A percentile compares a stretch with the other conserved stretches of the same genome.
Conservation (phyloP, 352 stramenopile genomes). For the Globisporangium abappressorium region DNA sequence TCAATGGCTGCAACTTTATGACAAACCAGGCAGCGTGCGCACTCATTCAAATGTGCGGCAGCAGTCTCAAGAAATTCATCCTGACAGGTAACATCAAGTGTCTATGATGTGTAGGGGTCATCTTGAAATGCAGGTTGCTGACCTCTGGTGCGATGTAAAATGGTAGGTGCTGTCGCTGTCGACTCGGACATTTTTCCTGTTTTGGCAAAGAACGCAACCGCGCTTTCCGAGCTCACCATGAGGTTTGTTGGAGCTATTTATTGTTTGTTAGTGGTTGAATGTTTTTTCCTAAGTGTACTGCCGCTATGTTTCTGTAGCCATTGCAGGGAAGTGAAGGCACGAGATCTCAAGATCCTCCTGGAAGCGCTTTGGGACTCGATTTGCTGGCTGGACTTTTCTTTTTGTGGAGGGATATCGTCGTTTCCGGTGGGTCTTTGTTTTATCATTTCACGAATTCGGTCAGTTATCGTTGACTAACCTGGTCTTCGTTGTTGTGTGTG, state of each 20-base stretch:
- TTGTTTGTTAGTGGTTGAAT: not conserved
- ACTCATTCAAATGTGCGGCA: slow-evolving; percentile 37
- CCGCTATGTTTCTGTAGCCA: slow-evolving; percentile 21
- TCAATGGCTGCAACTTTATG: slow-evolving; percentile 52
- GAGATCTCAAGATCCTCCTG: slow-evolving; percentile 35
- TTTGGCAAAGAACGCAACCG: slow-evolving; percentile 26
- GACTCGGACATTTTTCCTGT: slow-evolving; percentile 43
- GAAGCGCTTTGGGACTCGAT: slow-evolving; percentile 29
- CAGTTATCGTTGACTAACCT: not conserved
- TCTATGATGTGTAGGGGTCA: not conserved
- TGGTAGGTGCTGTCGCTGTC: slow-evolving; percentile 34
- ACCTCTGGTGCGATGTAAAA: not conserved
- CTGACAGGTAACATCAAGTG: slow-evolving; percentile 35
- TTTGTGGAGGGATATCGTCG: slow-evolving; percentile 36
- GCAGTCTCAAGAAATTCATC: slow-evolving; percentile 33
- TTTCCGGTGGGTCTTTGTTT: slow-evolving; percentile 31
- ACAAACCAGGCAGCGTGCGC: slow-evolving; percentile 38
- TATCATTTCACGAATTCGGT: no score
- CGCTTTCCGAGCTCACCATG: slow-evolving; percentile 47
- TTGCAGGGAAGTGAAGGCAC: slow-evolving; percentile 22
- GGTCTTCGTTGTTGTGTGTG: not conserved
- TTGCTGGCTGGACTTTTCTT: slow-evolving; percentile 51
- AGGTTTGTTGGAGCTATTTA: slow-evolving; percentile 26
- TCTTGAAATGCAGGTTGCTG: not conserved
- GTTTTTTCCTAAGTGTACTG: not conserved